These are phyloP conservation scores for Cercospora nicotianae DNA, from an alignment of 2,329 filamentous ascomycete species.

Conservation along the genomic window DNA sequence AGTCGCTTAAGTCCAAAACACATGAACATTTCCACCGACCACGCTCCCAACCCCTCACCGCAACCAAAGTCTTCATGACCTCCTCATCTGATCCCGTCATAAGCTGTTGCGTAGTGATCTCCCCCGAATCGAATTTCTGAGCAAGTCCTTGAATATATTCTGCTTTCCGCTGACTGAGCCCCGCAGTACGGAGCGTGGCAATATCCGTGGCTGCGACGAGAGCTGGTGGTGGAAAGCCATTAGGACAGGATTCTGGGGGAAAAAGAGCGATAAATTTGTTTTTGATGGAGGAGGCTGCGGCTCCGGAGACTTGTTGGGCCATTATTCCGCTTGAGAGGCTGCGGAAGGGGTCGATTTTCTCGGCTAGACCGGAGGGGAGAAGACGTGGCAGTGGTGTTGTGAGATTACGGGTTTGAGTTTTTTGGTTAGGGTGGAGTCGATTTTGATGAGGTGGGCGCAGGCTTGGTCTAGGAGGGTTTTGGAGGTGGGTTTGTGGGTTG, in stretches of 20 bases:
- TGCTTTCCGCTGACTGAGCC: slow-evolving; percentile 89
- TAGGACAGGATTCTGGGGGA: slow-evolving; percentile 34
- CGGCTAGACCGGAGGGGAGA: slow-evolving; percentile 78
- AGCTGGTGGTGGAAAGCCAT: slow-evolving; percentile 70
- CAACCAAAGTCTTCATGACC: slow-evolving; percentile 75
- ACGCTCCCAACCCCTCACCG: slow-evolving; percentile 83
- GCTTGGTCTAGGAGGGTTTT: slow-evolving; percentile 69
- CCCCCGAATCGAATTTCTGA: slow-evolving; percentile 72
- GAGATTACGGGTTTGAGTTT: slow-evolving; percentile 72
- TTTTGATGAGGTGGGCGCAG: slow-evolving; percentile 68
- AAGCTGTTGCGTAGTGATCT: slow-evolving; percentile 74
- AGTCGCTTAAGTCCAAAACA: slow-evolving; percentile 91
- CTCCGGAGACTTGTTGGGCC: slow-evolving; percentile 92
- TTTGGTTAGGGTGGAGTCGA: slow-evolving; percentile 55
- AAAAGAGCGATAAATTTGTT: slow-evolving; percentile 80
- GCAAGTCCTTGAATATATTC: slow-evolving; percentile 90
- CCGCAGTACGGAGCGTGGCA: slow-evolving; percentile 73
- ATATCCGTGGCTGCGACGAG: slow-evolving; percentile 67
- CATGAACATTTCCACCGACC: slow-evolving; percentile 98
- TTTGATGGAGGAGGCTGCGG: slow-evolving; percentile 86
- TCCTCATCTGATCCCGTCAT: slow-evolving; percentile 81
- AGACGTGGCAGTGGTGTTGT: slow-evolving; percentile 72
- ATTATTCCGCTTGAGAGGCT: slow-evolving; percentile 84
- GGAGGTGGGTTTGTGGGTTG: slow-evolving; percentile 48
- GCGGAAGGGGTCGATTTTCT: slow-evolving; percentile 85